Base-by-base conservation (phyloP, 768 basidiomycete species). In the Termitomyces bulborhizus region DNA sequence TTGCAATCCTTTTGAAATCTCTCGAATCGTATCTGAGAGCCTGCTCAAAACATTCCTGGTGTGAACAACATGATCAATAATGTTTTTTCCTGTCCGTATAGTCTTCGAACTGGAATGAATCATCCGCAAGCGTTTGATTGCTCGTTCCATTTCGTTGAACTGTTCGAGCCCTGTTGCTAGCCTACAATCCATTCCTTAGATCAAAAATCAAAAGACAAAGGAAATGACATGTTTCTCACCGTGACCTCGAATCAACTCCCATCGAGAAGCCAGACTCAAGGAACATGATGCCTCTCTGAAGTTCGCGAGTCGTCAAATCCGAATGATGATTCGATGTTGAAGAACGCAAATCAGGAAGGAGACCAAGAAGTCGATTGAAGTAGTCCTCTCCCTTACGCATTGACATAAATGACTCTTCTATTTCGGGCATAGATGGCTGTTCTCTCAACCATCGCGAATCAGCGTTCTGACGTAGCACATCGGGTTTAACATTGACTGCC, bases 261-360 rank as follows among this genome's bases (percentile, higher is more conserved):
- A 86, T 69, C 3, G 77, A 78, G 66, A 93, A 87, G 2, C 83
- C 79, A 41, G 87, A 92, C 68, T 98, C 93, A 4, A 93, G 76
- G 54, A 89, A 79, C 59, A 81, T 84, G 16, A 89, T 68, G 6
- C 87, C 90, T 57, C 92, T 80, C 64, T 87, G 86, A 16, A 98
- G 73, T 56, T 98, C 96, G 13, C 88, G 85, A n/a, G 91, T 93
- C 9, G 82, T 78, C 46, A 98, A 63, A 65, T 98, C 97, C 0
- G 77, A 66, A 65, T 94, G 90, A 68, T 98, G 96, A 45, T 76
- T 68, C 6, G 79, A 73, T 26, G 93, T 72, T 2, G 80, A 75
- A 5, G 72, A 71, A 44, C 90, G 77, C 29, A 98, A 73, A 6
- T 73, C 73, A 4, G 90, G 86, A 52, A 98, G 77, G 44, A 79